Conservation (phyloP, 352 stramenopile genomes). For the Globisporangium spiculum region DNA sequence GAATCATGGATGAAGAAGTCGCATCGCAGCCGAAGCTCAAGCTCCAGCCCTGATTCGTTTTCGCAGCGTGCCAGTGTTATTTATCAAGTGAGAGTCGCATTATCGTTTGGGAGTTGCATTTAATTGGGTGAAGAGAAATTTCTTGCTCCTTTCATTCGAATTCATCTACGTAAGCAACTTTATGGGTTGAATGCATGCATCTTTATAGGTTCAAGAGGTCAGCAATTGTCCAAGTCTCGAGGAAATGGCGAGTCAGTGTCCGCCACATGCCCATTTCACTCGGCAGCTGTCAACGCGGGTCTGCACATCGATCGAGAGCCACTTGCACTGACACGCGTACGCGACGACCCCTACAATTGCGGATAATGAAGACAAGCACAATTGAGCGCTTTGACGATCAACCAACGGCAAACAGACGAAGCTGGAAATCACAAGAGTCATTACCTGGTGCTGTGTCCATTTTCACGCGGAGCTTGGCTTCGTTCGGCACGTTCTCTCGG, state of each 20-base stretch:
- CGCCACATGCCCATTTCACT: slow-evolving; percentile 73
- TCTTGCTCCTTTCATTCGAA: neutral
- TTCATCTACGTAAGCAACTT: neutral
- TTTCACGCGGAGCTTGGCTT: slow-evolving; percentile 59
- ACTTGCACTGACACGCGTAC: slow-evolving; percentile 84
- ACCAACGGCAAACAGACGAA: neutral
- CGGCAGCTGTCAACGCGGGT: slow-evolving; percentile 46
- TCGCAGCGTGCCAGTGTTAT: slow-evolving; percentile 10
- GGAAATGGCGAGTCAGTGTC: slow-evolving; percentile 32
- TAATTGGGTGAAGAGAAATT: neutral
- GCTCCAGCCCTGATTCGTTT: slow-evolving; percentile 18
- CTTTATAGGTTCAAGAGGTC: neutral
- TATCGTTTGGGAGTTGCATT: neutral
- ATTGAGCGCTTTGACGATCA: neutral
- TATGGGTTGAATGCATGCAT: neutral
- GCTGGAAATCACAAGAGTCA: neutral
- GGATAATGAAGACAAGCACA: neutral
- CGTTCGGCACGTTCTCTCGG: slow-evolving; percentile 73
- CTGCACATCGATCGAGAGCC: slow-evolving; percentile 54
- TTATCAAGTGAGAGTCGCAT: slow-evolving; percentile 5
- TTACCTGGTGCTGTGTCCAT: slow-evolving; percentile 47
- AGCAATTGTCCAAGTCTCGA: neutral
- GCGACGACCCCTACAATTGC: slow-evolving; percentile 26
- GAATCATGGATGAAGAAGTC: slow-evolving; percentile 41
- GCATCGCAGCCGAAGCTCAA: slow-evolving; percentile 55